Conservation (phyloP, 495 filamentous ascomycete species). For the Eremomyces bilateralis region DNA sequence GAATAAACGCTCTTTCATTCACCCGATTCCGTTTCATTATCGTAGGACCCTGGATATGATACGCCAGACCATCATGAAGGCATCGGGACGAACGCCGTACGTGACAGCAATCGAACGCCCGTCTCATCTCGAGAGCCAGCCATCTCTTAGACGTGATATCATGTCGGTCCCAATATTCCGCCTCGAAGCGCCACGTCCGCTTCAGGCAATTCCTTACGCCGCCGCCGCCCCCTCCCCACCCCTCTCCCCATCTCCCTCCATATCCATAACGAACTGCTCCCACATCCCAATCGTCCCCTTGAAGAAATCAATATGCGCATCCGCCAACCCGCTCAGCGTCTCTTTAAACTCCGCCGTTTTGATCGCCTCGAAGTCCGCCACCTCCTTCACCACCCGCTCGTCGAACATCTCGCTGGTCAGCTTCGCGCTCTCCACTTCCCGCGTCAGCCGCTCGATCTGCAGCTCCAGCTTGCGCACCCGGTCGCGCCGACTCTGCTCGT, state of each 20-base stretch:
- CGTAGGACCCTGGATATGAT: too few relatives aligned
- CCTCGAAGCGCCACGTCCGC: too few relatives aligned
- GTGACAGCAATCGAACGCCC: too few relatives aligned
- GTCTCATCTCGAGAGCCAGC: too few relatives aligned
- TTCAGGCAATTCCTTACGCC: neutral
- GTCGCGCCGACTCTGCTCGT: conserved; percentile 75
- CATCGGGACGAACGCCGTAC: too few relatives aligned
- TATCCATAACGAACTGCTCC: conserved; percentile 73
- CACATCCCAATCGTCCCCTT: conserved; percentile 57
- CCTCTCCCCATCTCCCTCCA: conserved; percentile 44
- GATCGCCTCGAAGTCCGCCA: conserved; percentile 86
- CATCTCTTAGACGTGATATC: too few relatives aligned
- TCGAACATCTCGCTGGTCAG: conserved; percentile 71
- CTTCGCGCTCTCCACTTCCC: conserved; percentile 71
- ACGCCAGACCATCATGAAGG: too few relatives aligned
- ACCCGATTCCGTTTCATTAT: too few relatives aligned
- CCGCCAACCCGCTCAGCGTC: conserved; percentile 61
- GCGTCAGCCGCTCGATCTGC: conserved; percentile 69
- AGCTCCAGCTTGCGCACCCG: conserved; percentile 75
- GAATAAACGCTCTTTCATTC: too few relatives aligned
- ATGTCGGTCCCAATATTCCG: too few relatives aligned
- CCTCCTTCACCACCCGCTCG: conserved; percentile 82
- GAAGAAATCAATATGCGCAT: conserved; percentile 76
- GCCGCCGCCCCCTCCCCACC: neutral
- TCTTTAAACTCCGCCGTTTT: conserved; percentile 82